phyloP scores from a whole-genome alignment of 495 filamentous ascomycete genomes.

The Hyaloscypha hepaticicola region DNA sequence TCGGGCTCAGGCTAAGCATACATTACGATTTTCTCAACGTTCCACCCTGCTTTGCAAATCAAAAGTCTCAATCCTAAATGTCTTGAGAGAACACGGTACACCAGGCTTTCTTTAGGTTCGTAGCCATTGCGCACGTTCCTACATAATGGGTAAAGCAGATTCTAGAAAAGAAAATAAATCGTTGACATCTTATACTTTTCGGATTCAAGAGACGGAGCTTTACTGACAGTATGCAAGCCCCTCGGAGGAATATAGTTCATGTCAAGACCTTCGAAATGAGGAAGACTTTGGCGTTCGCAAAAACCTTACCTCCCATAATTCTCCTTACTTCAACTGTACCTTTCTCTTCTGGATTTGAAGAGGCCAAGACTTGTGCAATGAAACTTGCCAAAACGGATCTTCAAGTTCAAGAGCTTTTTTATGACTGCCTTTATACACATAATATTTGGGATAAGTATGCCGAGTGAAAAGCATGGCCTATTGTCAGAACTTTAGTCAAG shows the following conservation, averaged over 20 bases:
- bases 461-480: constrained; percentile 1
- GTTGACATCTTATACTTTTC: too few relatives aligned
- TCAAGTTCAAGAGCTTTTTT: constrained; percentile 1
- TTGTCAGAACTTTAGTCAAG: neutral
- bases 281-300: constrained; percentile 13
- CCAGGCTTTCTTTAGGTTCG: too few relatives aligned
- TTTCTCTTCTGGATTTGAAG: constrained; percentile 12
- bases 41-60: too few relatives aligned
- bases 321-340: constrained; percentile 3
- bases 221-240: neutral
- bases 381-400: constrained; percentile 6
- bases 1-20: too few relatives aligned
- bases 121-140: too few relatives aligned
- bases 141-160: too few relatives aligned
- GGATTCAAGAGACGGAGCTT: neutral
- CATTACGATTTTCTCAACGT: too few relatives aligned
- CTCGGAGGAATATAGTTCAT: neutral
- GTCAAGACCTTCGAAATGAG: neutral
- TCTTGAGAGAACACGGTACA: too few relatives aligned
- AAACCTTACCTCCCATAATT: constrained; percentile 1
- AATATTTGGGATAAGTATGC: neutral
- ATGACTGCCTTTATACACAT: neutral
- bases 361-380: constrained; percentile 8
- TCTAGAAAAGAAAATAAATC: too few relatives aligned
- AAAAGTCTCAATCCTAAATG: too few relatives aligned